Base-by-base conservation (phyloP, 495 filamentous ascomycete genomes). In the Hypoxylon intermedium region DNA sequence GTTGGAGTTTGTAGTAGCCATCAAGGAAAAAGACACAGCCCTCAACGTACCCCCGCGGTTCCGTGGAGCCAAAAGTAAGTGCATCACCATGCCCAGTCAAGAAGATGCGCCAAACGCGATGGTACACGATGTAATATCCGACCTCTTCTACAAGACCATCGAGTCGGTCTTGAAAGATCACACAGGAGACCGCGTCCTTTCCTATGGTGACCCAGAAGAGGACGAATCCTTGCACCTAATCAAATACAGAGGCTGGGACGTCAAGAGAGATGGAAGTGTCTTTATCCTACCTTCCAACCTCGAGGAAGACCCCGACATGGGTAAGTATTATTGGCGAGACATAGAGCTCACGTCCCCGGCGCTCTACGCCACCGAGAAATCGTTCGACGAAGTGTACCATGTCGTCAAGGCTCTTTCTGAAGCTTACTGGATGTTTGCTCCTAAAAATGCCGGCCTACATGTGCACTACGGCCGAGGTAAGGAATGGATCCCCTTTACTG, bases 391-490 rank as follows among this genome's bases (percentile, higher is more conserved):
- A 30, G 31, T 65, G 16, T 55, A 28, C 9, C 43, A 5, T 6
- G 50, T 59, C 0, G 1, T 55, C 3, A n/a, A 19, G 15, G 19
- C 44, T 1, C 43, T 65, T 4, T 9, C 0, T 5, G 31, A 55
- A 0, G 41, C 2, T 7, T 66, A 52, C 19, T 66, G 57, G 57
- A 11, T 61, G 1, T 3, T 53, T 13, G 12, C 46, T 1, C 57
- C 57, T 0, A 2, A 20, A 6, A 42, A 12, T 1, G 24, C 51
- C 1, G 63, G 57, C 5, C 16, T 66, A 5, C 63, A 61, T 26
- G 19, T 66, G 4, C 63, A 61, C n/a, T 56, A 52, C n/a, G 57
- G 57, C 11, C n/a, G 56, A 16, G 57, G 63, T 13, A 53, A 11
- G 11, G 26, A 49, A 4, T 57, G 16, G 24, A 50, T 61, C 7